phyloP scores from a whole-genome alignment of 345 rosid genomes.

The Rhodamnia argentea region DNA sequence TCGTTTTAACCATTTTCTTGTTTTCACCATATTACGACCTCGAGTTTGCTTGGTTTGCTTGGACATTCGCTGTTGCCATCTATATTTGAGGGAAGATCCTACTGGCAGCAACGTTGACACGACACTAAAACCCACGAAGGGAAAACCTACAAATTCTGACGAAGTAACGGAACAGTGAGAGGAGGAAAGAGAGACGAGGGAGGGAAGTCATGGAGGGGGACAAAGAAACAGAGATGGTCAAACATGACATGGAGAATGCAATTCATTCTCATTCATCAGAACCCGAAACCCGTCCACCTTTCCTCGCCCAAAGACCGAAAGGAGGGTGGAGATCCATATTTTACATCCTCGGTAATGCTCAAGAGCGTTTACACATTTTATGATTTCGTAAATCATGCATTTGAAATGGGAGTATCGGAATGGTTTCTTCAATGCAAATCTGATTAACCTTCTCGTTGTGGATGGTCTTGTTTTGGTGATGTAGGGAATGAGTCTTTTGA shows the following conservation, averaged over 20 bases:
- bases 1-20: neutral
- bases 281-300: neutral
- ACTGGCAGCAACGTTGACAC: neutral
- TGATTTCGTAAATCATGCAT: neutral
- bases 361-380: neutral
- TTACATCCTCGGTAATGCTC: slow-evolving; percentile 22
- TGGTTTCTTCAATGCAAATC: neutral
- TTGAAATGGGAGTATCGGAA: neutral
- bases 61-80: neutral
- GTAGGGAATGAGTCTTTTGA: slow-evolving; percentile 72
- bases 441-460: neutral
- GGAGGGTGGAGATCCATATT: slow-evolving; percentile 40
- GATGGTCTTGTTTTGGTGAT: neutral
- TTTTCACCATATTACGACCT: neutral
- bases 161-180: neutral
- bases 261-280: neutral
- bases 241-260: neutral
- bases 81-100: neutral
- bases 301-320: neutral
- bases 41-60: neutral
- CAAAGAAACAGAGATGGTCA: neutral
- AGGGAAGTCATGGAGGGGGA: neutral
- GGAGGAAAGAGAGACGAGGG: neutral
- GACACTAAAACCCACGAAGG: neutral
- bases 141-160: neutral